Conservation (phyloP, 2,329 filamentous ascomycete genomes). For the Ceratocystis alfenasii region DNA sequence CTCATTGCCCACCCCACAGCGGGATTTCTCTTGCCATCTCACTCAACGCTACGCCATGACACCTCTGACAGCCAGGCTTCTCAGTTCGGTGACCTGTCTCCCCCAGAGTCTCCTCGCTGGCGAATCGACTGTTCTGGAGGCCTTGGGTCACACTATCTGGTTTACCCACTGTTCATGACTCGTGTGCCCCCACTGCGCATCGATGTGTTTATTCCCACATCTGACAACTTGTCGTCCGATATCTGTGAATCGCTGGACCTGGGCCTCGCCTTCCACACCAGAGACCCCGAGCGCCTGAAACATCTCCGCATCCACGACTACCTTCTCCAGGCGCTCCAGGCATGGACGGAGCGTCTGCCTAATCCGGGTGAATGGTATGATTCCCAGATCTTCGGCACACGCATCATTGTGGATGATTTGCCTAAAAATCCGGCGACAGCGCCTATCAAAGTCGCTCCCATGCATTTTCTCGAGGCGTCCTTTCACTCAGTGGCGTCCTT, state of each 20-base stretch:
- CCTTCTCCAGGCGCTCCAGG: slow-evolving; percentile 42
- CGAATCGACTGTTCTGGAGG: slow-evolving; percentile 47
- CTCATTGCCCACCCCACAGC: slow-evolving; percentile 48
- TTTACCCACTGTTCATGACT: slow-evolving; percentile 40
- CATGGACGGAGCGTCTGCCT: slow-evolving; percentile 34
- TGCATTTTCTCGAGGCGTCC: slow-evolving; percentile 43
- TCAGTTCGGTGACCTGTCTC: slow-evolving; percentile 44
- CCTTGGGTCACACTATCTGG: slow-evolving; percentile 47
- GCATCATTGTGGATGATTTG: slow-evolving; percentile 43
- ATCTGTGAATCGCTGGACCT: slow-evolving; percentile 40
- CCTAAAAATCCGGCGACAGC: slow-evolving; percentile 37
- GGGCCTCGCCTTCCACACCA: slow-evolving; percentile 43
- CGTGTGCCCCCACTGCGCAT: slow-evolving; percentile 40
- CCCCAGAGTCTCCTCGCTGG: slow-evolving; percentile 38
- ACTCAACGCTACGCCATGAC: not conserved
- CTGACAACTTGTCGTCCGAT: slow-evolving; percentile 31
- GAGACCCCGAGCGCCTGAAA: slow-evolving; percentile 37
- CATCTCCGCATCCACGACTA: slow-evolving; percentile 42
- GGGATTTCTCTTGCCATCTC: slow-evolving; percentile 30
- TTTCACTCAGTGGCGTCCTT: slow-evolving; percentile 37
- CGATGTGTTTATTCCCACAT: slow-evolving; percentile 46
- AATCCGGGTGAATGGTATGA: slow-evolving; percentile 32
- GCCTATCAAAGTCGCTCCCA: slow-evolving; percentile 37
- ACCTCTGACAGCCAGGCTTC: too few relatives aligned
- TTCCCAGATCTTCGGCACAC: slow-evolving; percentile 45